These are phyloP conservation scores for Colletotrichum filicis DNA, from an alignment of 2,329 filamentous ascomycete genomes.

Conservation along the genomic window DNA sequence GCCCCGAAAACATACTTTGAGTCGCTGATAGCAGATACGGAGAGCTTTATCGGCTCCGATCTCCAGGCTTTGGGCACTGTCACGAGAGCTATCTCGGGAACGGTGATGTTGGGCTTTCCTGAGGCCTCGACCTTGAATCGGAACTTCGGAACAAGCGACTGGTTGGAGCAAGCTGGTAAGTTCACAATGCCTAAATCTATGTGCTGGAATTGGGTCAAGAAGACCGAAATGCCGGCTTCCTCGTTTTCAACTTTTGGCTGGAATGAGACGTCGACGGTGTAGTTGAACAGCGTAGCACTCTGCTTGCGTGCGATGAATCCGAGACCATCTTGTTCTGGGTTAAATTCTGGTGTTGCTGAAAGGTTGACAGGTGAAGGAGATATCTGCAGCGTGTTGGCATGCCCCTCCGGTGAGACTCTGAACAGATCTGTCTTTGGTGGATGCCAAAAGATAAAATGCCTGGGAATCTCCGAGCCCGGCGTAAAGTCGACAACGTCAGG, in stretches of 20 bases:
- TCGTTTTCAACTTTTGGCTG: slow-evolving; percentile 48
- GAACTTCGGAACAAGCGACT: slow-evolving; percentile 48
- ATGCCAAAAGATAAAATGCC: slow-evolving; percentile 59
- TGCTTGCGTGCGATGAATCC: slow-evolving; percentile 65
- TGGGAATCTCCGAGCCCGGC: slow-evolving; percentile 48
- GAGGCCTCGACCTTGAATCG: slow-evolving; percentile 55
- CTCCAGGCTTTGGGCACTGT: slow-evolving; percentile 53
- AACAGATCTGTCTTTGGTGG: slow-evolving; percentile 52
- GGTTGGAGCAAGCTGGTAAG: slow-evolving; percentile 35
- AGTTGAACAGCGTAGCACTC: slow-evolving; percentile 65
- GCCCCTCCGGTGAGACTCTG: slow-evolving; percentile 47
- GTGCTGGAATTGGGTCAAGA: slow-evolving; percentile 65
- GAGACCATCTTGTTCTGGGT: slow-evolving; percentile 52
- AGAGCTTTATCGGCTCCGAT: slow-evolving; percentile 47
- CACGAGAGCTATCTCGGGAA: slow-evolving; percentile 48
- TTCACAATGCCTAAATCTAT: slow-evolving; percentile 56
- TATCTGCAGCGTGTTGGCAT: slow-evolving; percentile 48
- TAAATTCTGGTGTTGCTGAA: slow-evolving; percentile 42
- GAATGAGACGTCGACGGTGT: slow-evolving; percentile 58
- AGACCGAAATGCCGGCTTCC: slow-evolving; percentile 64
- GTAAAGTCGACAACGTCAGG: slow-evolving; percentile 59
- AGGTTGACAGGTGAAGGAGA: slow-evolving; percentile 37
- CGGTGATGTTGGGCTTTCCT: slow-evolving; percentile 42
- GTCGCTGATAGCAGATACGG: slow-evolving; percentile 55
- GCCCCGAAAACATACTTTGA: slow-evolving; percentile 56